phyloP scores from a whole-genome alignment of 768 basidiomycete genomes.

The Rhizopogon sp. region DNA sequence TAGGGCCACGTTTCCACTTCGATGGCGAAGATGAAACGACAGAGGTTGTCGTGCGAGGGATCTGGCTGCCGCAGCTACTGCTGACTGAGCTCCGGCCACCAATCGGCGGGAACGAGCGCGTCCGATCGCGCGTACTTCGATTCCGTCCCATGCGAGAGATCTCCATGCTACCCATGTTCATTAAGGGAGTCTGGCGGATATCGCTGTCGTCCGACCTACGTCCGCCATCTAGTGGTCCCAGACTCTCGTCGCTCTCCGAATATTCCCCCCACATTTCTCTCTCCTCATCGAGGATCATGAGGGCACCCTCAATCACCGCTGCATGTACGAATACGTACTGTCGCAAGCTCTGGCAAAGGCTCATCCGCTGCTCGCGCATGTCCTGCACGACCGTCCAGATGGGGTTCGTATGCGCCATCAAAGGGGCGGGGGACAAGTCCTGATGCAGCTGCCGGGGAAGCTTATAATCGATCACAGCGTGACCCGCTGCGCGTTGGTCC shows the following conservation, averaged over 20 bases:
- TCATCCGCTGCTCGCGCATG: slow-evolving; percentile 96
- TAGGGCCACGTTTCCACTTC: slow-evolving; percentile 61
- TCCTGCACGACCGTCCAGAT: slow-evolving; percentile 82
- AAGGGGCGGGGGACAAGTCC: slow-evolving; percentile 47
- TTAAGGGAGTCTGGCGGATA: slow-evolving; percentile 6
- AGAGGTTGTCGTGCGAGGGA: slow-evolving; percentile 7
- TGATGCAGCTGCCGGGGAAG: slow-evolving; percentile 57
- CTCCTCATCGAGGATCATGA: slow-evolving; percentile 76
- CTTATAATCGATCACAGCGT: slow-evolving; percentile 46
- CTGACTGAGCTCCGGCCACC: slow-evolving; percentile 6
- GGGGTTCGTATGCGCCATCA: slow-evolving; percentile 69
- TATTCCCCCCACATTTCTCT: slow-evolving; percentile 31
- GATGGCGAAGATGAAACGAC: slow-evolving; percentile 25
- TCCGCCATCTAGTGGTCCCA: slow-evolving; percentile 11
- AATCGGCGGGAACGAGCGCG: slow-evolving; percentile 6
- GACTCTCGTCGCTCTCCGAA: slow-evolving; percentile 15
- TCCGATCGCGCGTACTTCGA: slow-evolving; percentile 2
- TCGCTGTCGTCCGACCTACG: slow-evolving; percentile 14
- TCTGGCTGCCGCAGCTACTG: slow-evolving; percentile 2
- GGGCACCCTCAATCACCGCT: slow-evolving; percentile 74
- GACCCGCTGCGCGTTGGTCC: slow-evolving; percentile 8
- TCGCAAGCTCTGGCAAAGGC: slow-evolving; percentile 86
- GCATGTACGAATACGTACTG: slow-evolving; percentile 95
- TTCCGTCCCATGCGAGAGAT: neutral
- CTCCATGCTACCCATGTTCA: neutral